Conservation (phyloP, 1,284 basidiomycete genomes). For the Schizopora paradoxa region DNA sequence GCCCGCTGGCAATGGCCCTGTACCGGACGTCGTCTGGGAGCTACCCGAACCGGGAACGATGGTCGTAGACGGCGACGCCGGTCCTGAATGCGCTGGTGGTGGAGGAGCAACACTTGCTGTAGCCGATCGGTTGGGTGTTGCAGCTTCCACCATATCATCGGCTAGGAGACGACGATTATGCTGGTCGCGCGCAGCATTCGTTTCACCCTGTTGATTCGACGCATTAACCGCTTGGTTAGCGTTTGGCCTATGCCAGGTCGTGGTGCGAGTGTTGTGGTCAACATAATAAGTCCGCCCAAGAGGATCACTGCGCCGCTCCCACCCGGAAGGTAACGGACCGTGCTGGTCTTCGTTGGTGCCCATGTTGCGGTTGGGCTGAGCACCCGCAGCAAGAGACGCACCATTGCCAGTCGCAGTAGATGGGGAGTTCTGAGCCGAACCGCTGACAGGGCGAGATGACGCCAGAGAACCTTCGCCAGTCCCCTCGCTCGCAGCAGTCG, state of each 20-base stretch:
- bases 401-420: slow-evolving; percentile 21
- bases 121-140: slow-evolving; percentile 32
- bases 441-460: slow-evolving; percentile 34
- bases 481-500: slow-evolving; percentile 27
- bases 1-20: slow-evolving; percentile 81
- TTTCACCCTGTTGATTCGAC: slow-evolving; percentile 50
- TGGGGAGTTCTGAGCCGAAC: slow-evolving; percentile 12
- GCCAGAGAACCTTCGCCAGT: slow-evolving; percentile 32
- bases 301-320: slow-evolving; percentile 92
- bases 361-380: slow-evolving; percentile 67
- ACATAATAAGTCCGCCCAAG: slow-evolving; percentile 90
- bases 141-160: slow-evolving; percentile 72
- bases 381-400: slow-evolving; percentile 27
- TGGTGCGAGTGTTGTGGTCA: slow-evolving; percentile 89
- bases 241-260: slow-evolving; percentile 84
- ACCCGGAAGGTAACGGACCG: slow-evolving; percentile 77
- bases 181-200: slow-evolving; percentile 69
- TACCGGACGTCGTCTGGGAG: slow-evolving; percentile 64
- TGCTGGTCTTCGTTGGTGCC: slow-evolving; percentile 83
- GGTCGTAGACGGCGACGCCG: slow-evolving; percentile 29
- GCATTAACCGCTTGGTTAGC: slow-evolving; percentile 49
- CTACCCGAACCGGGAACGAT: slow-evolving; percentile 47
- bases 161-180: slow-evolving; percentile 74
- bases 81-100: slow-evolving; percentile 23
- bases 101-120: slow-evolving; percentile 30